A percentile compares a stretch with the other conserved stretches of the same genome.
Conservation (phyloP, 495 filamentous ascomycete genomes). For the Xylaria nigripes region DNA sequence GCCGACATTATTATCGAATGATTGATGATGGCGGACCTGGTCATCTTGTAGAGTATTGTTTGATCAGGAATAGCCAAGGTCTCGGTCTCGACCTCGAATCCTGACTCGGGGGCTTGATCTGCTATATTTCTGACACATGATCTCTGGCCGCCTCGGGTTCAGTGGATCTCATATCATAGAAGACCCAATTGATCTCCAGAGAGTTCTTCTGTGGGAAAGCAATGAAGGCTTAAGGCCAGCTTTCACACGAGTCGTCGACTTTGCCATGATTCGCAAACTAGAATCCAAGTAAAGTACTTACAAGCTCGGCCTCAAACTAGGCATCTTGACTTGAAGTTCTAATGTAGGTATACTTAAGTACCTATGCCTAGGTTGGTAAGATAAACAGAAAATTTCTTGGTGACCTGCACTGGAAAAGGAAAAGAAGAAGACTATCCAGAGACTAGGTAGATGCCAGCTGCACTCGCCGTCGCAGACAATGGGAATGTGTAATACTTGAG, state of each 20-base stretch:
- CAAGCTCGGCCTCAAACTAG: too few species aligned
- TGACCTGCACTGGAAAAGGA: too few species aligned
- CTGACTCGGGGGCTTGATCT: neutral
- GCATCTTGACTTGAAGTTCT: too few species aligned
- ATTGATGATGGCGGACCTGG: neutral
- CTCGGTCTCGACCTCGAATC: neutral
- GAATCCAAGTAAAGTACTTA: neutral
- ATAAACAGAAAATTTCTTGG: too few species aligned
- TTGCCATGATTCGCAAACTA: neutral
- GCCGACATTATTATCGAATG: neutral
- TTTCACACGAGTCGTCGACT: neutral
- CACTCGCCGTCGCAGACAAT: too few species aligned
- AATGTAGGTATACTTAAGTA: too few species aligned
- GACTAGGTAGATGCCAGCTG: too few species aligned
- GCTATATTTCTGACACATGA: neutral
- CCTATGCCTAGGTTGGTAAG: too few species aligned
- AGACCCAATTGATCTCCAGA: neutral
- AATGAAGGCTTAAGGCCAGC: neutral
- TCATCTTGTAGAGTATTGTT: too few species aligned
- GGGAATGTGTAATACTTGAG: too few species aligned
- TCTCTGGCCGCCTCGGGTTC: neutral
- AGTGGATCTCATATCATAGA: neutral
- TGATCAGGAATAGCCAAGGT: neutral
- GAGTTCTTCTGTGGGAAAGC: neutral
- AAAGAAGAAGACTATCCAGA: too few species aligned